Evolutionary conservation across 768 basidiomycete species (phyloP).

Genomic region (Kwoniella newhampshirensis): DNA sequence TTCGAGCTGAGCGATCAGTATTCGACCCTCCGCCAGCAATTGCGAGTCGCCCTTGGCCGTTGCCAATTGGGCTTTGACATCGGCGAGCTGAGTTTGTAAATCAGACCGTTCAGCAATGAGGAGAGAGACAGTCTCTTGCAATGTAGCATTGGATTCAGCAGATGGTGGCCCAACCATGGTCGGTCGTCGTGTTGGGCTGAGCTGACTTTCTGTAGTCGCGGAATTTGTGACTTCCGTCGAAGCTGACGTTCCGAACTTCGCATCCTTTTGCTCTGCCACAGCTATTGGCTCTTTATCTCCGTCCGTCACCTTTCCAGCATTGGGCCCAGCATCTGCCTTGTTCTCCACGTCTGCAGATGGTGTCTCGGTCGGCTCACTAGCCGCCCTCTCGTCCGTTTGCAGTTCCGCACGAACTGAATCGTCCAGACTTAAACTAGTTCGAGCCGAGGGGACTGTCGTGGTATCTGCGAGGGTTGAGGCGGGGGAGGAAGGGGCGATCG

Average conservation of each 20-base stretch:
- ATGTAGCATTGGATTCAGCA: constrained; percentile 20
- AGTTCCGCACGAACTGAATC: constrained; percentile 29
- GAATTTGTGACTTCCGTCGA: neutral
- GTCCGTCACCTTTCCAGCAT: constrained; percentile 9
- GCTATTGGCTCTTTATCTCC: constrained; percentile 8
- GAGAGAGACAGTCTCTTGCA: constrained; percentile 41
- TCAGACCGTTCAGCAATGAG: constrained; percentile 40
- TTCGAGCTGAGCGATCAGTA: constrained; percentile 36
- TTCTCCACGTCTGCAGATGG: neutral
- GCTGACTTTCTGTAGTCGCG: neutral
- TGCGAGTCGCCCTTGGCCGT: constrained; percentile 30
- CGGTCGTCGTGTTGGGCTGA: neutral
- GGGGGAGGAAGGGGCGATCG: constrained; percentile 29
- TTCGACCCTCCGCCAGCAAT: constrained; percentile 34
- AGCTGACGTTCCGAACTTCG: neutral
- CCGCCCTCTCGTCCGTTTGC: neutral
- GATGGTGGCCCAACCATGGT: constrained; percentile 1
- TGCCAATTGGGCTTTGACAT: constrained; percentile 20
- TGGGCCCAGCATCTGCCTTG: constrained; percentile 16
- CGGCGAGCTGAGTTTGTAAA: constrained; percentile 34
- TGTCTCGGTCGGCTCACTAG: neutral
- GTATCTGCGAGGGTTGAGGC: constrained; percentile 24
- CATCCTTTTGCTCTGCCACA: constrained; percentile 3
- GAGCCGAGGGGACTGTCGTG: constrained; percentile 22
- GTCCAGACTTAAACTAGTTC: constrained; percentile 43